These are phyloP conservation scores for Puccinia sorghi DNA, from an alignment of 1,284 basidiomycete genomes.

Conservation along the genomic window DNA sequence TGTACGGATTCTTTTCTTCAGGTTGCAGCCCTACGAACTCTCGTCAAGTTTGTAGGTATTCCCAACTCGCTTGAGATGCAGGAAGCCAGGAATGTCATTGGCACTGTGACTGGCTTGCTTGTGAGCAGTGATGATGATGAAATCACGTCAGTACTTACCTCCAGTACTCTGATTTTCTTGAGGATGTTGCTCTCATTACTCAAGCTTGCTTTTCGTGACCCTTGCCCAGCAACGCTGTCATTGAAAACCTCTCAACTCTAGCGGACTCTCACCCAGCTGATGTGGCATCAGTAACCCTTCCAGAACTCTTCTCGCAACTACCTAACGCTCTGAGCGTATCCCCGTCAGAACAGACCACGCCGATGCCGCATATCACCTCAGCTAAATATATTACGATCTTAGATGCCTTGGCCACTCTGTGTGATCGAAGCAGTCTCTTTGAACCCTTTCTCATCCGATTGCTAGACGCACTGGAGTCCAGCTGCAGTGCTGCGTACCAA, in stretches of 20 bases:
- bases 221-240: slow-evolving; percentile 66
- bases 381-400: slow-evolving; percentile 69
- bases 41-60: slow-evolving; percentile 28
- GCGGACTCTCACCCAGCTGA: slow-evolving; percentile 68
- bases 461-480: slow-evolving; percentile 73
- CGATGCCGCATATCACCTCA: not conserved
- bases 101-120: slow-evolving; percentile 28
- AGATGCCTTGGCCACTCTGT: slow-evolving; percentile 72
- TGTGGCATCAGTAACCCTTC: slow-evolving; percentile 75
- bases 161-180: not conserved
- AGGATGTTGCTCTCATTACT: not conserved
- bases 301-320: slow-evolving; percentile 72
- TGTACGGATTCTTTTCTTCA: slow-evolving; percentile 9
- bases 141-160: slow-evolving; percentile 13
- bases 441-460: slow-evolving; percentile 79
- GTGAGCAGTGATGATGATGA: slow-evolving; percentile 18
- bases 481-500: slow-evolving; percentile 63
- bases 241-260: slow-evolving; percentile 71
- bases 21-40: slow-evolving; percentile 23
- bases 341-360: slow-evolving; percentile 54
- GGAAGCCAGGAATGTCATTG: slow-evolving; percentile 22
- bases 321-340: slow-evolving; percentile 49
- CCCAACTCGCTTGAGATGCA: slow-evolving; percentile 7
- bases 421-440: slow-evolving; percentile 74
- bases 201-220: slow-evolving; percentile 21